phyloP scores from a whole-genome alignment of 2,329 filamentous ascomycete genomes.

The Aspergillus tubingensis region DNA sequence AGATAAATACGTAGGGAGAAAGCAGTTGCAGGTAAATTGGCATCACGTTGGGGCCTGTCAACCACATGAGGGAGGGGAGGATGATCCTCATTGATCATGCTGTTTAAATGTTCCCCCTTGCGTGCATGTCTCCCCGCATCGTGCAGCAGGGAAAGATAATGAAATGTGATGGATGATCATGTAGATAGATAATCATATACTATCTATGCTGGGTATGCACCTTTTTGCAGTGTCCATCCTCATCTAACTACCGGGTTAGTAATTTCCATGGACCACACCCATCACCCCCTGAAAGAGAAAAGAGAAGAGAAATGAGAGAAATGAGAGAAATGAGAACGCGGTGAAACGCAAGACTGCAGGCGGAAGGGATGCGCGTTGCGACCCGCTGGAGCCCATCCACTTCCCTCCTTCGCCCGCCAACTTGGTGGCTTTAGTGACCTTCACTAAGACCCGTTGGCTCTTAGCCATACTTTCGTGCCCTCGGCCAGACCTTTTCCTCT shows the following conservation, averaged over 20 bases:
- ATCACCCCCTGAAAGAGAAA: no score
- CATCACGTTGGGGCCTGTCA: neutral
- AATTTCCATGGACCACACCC: no score
- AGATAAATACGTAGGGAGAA: no score
- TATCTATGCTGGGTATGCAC: neutral
- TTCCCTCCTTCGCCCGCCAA: neutral
- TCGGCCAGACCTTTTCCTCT: conserved; percentile 7
- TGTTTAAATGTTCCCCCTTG: neutral
- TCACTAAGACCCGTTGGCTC: conserved; percentile 4
- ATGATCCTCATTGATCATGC: neutral
- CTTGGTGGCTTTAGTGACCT: conserved; percentile 8
- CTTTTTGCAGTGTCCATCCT: neutral
- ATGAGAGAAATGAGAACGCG: conserved; percentile 5
- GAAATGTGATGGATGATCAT: no score
- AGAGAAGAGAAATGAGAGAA: no score
- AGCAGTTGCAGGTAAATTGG: neutral
- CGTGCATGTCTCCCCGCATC: neutral
- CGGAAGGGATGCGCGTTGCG: conserved; percentile 21
- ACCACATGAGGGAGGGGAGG: neutral
- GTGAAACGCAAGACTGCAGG: conserved; percentile 15
- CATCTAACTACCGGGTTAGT: neutral
- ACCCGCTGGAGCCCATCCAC: conserved; percentile 1
- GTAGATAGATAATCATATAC: no score
- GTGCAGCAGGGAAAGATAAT: no score
- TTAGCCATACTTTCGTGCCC: neutral